Base-by-base conservation (phyloP, 2,329 filamentous ascomycete genomes). In the Plenodomus biglobosus region DNA sequence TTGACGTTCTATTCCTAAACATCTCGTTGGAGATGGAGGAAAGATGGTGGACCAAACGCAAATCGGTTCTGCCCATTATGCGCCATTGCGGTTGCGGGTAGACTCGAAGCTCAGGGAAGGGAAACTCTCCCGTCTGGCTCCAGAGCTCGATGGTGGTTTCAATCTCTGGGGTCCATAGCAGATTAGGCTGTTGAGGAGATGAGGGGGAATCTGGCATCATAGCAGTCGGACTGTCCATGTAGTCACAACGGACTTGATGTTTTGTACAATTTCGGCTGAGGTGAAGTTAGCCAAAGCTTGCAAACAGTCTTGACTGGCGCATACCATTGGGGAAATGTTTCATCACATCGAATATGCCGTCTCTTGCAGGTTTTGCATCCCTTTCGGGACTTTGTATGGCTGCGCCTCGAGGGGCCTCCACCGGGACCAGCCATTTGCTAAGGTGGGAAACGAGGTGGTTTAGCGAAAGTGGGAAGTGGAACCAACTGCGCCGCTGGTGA, bases 351-450 rank as follows among this genome's bases (percentile, higher is more conserved):
- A 71, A 99, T 99, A 75, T 99, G 94, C 71, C 94, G 85, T 72
- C 88, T 87, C 77, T 99, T 99, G 83, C 94, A 99, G 54, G 91
- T 96, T 68, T 95, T 92, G 81, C 94, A 99, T 56, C 94, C 94
- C 78, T 96, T 97, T 70, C 94, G 87, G 66, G 92, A 97, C 80
- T 99, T 99, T 72, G 94, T 99, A 79, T 99, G 94, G 79, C 92
- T 96, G 72, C 84, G 83, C 66, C 85, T 79, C 71, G 92, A 92
- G 73, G 92, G 92, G 79, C 92, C 92, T 80, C 91, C 91, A 76
- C 92, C 92, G 70, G 90, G 90, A 76, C 91, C 90, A 78, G 91
- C 89, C 92, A 96, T 96, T 63, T 59, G 52, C 49, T 50, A 44
- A 44, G 17, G 30, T 42, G 40, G n/a, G 50, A 42, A 40, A 44